These are phyloP conservation scores for Sesbania bispinosa DNA, from an alignment of 306 rosid species.

Conservation along the genomic window DNA sequence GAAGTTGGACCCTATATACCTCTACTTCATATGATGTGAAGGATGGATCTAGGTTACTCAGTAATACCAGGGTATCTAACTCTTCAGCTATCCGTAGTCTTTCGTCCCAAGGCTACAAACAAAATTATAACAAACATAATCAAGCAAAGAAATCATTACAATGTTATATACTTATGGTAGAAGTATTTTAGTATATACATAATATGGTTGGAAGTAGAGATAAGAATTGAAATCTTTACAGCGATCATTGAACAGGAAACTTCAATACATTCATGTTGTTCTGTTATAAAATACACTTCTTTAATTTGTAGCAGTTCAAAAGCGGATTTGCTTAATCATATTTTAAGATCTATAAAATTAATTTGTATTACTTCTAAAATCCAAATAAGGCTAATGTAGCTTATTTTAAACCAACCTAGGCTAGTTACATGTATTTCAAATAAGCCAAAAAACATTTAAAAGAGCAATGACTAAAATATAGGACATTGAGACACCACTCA, in stretches of 20 bases:
- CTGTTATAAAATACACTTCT: neutral
- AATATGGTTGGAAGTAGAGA: neutral
- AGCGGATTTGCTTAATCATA: neutral
- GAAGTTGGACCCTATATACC: constrained; percentile 30
- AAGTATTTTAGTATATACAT: too few relatives aligned
- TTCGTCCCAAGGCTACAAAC: constrained; percentile 51
- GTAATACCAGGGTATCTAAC: constrained; percentile 41
- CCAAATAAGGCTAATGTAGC: neutral
- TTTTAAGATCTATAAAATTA: neutral
- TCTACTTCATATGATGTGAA: constrained; percentile 50
- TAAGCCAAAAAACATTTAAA: neutral
- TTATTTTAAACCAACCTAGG: neutral
- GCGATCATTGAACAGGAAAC: neutral
- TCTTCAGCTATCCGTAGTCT: constrained; percentile 48
- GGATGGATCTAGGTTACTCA: constrained; percentile 61
- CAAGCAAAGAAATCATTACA: neutral
- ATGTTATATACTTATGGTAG: neutral
- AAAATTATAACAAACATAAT: neutral
- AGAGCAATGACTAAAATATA: too few relatives aligned
- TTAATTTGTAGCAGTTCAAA: neutral
- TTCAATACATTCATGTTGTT: constrained; percentile 4
- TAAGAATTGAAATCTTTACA: neutral
- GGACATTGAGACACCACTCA: too few relatives aligned
- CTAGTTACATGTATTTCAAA: neutral
- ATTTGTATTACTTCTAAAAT: neutral